Evolutionary conservation across 495 filamentous ascomycete genomes (phyloP).

Genomic region (Penicillium coffeae): DNA sequence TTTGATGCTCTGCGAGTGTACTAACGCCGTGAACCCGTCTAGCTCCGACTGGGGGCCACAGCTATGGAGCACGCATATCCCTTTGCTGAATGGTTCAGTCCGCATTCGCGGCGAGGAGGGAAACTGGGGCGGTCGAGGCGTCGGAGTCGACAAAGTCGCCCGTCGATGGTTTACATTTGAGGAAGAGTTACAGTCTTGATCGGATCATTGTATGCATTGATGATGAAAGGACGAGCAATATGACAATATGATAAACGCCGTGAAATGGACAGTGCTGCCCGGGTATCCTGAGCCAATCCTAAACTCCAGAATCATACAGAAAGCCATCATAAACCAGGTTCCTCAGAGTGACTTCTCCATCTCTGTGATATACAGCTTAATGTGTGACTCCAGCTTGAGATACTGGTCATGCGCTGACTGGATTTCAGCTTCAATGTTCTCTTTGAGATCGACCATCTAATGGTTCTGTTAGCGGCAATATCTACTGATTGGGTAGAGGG

Average conservation of each 20-base stretch:
- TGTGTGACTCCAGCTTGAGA: constrained; percentile 92
- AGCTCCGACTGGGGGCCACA: constrained; percentile 30
- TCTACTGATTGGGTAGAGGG: neutral
- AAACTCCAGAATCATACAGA: constrained; percentile 35
- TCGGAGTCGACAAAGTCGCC: constrained; percentile 60
- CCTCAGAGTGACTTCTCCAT: constrained; percentile 87
- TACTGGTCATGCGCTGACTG: constrained; percentile 86
- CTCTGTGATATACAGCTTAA: constrained; percentile 95
- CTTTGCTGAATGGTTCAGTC: constrained; percentile 59
- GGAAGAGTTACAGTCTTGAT: constrained; percentile 1
- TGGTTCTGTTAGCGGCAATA: constrained; percentile 5
- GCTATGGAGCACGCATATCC: constrained; percentile 54
- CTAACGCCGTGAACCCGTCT: constrained; percentile 26
- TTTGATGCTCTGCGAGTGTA: constrained; percentile 42
- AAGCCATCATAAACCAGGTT: constrained; percentile 14
- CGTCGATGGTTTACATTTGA: constrained; percentile 71
- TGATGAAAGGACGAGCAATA: constrained; percentile 11
- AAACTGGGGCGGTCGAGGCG: constrained; percentile 62
- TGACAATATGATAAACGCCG: constrained; percentile 22
- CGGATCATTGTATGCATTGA: constrained; percentile 5
- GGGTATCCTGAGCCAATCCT: constrained; percentile 44
- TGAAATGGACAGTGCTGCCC: constrained; percentile 25
- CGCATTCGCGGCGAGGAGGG: constrained; percentile 52
- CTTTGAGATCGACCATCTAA: constrained; percentile 94
- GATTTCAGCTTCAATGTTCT: constrained; percentile 93